These are phyloP conservation scores for Ogataea naganishii DNA, from an alignment of 805 yeast genomes.

Conservation along the genomic window DNA sequence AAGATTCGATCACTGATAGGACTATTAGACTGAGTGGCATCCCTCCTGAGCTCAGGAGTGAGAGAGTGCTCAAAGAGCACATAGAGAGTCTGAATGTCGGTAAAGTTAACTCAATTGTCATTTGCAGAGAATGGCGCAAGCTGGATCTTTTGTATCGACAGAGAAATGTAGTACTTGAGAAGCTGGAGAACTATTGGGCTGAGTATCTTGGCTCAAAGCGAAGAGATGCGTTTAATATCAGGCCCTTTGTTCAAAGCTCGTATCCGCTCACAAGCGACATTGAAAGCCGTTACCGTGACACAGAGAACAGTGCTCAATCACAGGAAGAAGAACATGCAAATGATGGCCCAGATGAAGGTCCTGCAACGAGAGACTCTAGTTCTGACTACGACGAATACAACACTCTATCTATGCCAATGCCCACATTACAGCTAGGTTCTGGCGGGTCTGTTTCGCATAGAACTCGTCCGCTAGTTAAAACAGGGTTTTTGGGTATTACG, in stretches of 20 bases:
- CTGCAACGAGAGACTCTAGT: conserved; percentile 7
- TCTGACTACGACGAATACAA: conserved; percentile 13
- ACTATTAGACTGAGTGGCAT: conserved; percentile 85
- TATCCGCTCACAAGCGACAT: conserved; percentile 10
- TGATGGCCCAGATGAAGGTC: not conserved
- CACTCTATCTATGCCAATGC: too few relatives aligned
- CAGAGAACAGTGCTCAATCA: not conserved
- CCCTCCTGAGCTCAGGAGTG: conserved; percentile 72
- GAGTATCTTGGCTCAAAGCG: conserved; percentile 42
- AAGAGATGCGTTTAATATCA: conserved; percentile 12
- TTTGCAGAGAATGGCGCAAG: conserved; percentile 82
- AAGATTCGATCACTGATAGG: conserved; percentile 83
- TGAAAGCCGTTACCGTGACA: not conserved
- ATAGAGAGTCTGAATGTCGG: conserved; percentile 77
- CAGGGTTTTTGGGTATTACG: conserved; percentile 52
- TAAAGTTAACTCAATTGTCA: conserved; percentile 62
- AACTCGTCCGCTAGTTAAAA: conserved; percentile 53
- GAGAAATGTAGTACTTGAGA: conserved; percentile 43
- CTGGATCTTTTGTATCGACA: conserved; percentile 58
- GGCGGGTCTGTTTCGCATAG: conserved; percentile 12
- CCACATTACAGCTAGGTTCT: too few relatives aligned
- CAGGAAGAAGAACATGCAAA: not conserved
- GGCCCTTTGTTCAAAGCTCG: conserved; percentile 19
- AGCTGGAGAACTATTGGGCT: conserved; percentile 68
- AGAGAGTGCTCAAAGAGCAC: conserved; percentile 59